Percentiles rank a stretch among this genome's conserved stretches.
phyloP scores from a whole-genome alignment of 176 grass and related monocot species.

The Saccharum officinarum region DNA sequence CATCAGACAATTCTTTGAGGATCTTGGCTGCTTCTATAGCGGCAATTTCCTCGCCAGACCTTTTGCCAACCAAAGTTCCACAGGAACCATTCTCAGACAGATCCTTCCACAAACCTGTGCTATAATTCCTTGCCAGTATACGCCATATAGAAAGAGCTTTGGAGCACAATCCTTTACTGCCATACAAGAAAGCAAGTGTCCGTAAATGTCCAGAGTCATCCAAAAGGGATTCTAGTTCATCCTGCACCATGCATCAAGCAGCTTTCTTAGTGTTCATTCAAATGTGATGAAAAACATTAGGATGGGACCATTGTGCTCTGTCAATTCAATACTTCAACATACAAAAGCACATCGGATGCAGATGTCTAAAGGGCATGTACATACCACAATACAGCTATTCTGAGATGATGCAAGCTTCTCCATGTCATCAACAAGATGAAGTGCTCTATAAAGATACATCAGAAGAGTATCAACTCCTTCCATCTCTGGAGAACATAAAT shows the following conservation, averaged over 20 bases:
- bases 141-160: conserved; percentile 86
- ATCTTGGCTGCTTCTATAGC: conserved; percentile 88
- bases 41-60: conserved; percentile 56
- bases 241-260: conserved; percentile 52
- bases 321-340: conserved; percentile 9
- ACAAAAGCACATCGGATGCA: background rate
- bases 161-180: conserved; percentile 85
- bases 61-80: conserved; percentile 39
- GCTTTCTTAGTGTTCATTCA: conserved; percentile 31
- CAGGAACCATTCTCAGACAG: conserved; percentile 39
- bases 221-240: conserved; percentile 90
- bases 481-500: conserved; percentile 64
- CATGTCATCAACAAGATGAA: conserved; percentile 95
- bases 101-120: conserved; percentile 71
- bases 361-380: conserved; percentile 23
- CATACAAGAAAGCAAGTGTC: conserved; percentile 94
- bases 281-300: conserved; percentile 33
- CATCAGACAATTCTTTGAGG: conserved; percentile 78
- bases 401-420: conserved; percentile 93
- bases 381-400: conserved; percentile 91
- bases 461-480: conserved; percentile 98
- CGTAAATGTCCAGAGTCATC: conserved; percentile 84
- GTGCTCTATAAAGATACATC: conserved; percentile 98
- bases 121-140: conserved; percentile 83
- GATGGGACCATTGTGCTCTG: conserved; percentile 21